These are phyloP conservation scores for Yamadazyma insecticola DNA, from an alignment of 805 yeast species.

Conservation along the genomic window DNA sequence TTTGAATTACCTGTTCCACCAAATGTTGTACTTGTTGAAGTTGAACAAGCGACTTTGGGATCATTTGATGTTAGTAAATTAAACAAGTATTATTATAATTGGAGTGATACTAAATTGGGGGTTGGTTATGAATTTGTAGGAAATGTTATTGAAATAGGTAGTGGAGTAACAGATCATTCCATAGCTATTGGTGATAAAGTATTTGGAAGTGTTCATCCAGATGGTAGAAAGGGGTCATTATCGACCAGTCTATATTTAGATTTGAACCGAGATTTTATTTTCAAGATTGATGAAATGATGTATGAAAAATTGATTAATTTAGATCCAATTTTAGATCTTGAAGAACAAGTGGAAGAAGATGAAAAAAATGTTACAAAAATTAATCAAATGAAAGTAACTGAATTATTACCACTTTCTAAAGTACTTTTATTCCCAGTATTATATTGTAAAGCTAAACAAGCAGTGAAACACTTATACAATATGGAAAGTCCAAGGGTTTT, in stretches of 20 bases:
- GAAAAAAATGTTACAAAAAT: constrained; percentile 2
- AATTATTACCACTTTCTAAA: constrained; percentile 29
- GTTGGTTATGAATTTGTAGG: constrained; percentile 73
- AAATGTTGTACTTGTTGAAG: constrained; percentile 51
- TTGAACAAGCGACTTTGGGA: constrained; percentile 55
- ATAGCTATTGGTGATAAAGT: constrained; percentile 59
- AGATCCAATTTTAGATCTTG: constrained; percentile 20
- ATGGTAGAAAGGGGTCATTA: constrained; percentile 50
- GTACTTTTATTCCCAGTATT: constrained; percentile 27
- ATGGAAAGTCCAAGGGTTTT: constrained; percentile 23
- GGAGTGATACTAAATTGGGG: constrained; percentile 54
- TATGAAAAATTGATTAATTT: constrained; percentile 15
- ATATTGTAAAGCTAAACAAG: constrained; percentile 35
- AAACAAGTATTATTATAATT: constrained; percentile 48
- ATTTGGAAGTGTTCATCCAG: constrained; percentile 56
- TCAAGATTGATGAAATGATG: constrained; percentile 22
- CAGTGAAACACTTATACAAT: constrained; percentile 20
- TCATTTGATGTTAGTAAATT: constrained; percentile 62
- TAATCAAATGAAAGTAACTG: constrained; percentile 8
- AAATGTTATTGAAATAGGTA: constrained; percentile 51
- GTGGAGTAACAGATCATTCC: constrained; percentile 14
- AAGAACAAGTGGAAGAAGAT: constrained; percentile 4
- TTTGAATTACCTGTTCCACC: constrained; percentile 46
- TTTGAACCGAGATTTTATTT: constrained; percentile 42
- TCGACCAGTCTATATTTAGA: constrained; percentile 54